These are phyloP conservation scores for Helichrysum umbraculigerum DNA, from an alignment of 129 eudicot species.

Conservation along the genomic window DNA sequence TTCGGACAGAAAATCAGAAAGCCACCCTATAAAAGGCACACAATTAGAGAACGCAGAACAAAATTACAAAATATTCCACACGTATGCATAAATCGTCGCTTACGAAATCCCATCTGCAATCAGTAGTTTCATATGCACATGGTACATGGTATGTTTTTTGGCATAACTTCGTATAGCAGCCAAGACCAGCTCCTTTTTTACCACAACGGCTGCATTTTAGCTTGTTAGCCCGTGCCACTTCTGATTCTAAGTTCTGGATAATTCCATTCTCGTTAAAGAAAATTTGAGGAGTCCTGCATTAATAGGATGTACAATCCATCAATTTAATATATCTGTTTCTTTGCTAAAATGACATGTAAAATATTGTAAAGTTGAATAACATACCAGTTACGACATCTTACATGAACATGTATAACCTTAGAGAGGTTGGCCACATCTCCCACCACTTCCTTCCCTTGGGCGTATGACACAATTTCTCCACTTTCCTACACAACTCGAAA, in stretches of 20 bases:
- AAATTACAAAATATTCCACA: not conserved
- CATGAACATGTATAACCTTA: slow-evolving; percentile 57
- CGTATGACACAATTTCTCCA: slow-evolving; percentile 70
- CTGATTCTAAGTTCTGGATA: slow-evolving; percentile 66
- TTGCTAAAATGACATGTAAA: not conserved
- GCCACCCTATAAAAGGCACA: slow-evolving; percentile 39
- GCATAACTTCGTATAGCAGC: slow-evolving; percentile 72
- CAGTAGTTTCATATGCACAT: slow-evolving; percentile 58
- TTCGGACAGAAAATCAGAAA: slow-evolving; percentile 69
- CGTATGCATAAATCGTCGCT: slow-evolving; percentile 21
- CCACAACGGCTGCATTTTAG: slow-evolving; percentile 81
- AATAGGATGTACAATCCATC: not conserved
- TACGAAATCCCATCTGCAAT: slow-evolving; percentile 92
- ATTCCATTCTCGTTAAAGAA: slow-evolving; percentile 44
- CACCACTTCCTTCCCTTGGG: slow-evolving; percentile 56
- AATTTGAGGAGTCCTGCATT: slow-evolving; percentile 75
- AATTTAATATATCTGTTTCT: not conserved
- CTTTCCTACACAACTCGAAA: slow-evolving; percentile 50
- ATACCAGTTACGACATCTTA: slow-evolving; percentile 80
- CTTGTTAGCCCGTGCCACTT: slow-evolving; percentile 70
- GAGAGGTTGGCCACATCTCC: slow-evolving; percentile 36
- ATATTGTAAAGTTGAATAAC: not conserved
- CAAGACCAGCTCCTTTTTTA: slow-evolving; percentile 86
- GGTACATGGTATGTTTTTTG: slow-evolving; percentile 76
- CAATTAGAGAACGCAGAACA: not conserved